Evolutionary conservation across 495 filamentous ascomycete genomes (phyloP), one percentile per base, ranked within the genome.

Genomic region (Clohesyomyces aquaticus): DNA sequence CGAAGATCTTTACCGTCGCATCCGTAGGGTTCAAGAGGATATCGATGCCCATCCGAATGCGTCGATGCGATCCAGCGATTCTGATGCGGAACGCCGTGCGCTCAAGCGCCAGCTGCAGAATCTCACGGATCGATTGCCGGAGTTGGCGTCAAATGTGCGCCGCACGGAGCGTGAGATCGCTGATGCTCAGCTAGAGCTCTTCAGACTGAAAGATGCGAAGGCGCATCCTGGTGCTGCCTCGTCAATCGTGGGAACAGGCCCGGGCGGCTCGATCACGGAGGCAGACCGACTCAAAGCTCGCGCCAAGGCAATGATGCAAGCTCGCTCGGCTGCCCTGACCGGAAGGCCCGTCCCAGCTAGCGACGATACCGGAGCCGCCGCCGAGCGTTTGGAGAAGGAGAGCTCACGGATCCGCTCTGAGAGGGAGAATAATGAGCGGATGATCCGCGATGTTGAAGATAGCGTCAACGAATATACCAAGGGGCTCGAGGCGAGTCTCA

Each of bases 231-330:
- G 87, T 51, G 88, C 89, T 72, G 87, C 90, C 43, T 80, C 87
- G n/a, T 80, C 88, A 23, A 91, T 97, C 65, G 83, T 99, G 58
- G 95, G 95, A 3, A 97, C 93, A 59, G 95, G 95, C 2, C 93
- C 91, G 54, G 94, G 95, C 55, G 95, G 95, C 41, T 77, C 85
- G 50, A 82, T 99, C 46, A 99, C 95, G 22, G 95, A 99, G 74
- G 87, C 91, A 0, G 95, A 99, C 76, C 83, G 93, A 26, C 85
- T 98, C 52, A 96, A 96, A 76, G 95, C 95, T 22, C 86, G 93
- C 51, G 93, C 95, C 29, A 96, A 91, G 74, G 93, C 93, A 41
- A 94, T 96, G 84, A 97, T 99, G 94, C 93, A 98, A 78, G 92
- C 96, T 63, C 88, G 93, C 43, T 90, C 93, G 67, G 95, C 95